Evolutionary conservation across 345 rosid genomes (phyloP).

Genomic region (Salix brachista): DNA sequence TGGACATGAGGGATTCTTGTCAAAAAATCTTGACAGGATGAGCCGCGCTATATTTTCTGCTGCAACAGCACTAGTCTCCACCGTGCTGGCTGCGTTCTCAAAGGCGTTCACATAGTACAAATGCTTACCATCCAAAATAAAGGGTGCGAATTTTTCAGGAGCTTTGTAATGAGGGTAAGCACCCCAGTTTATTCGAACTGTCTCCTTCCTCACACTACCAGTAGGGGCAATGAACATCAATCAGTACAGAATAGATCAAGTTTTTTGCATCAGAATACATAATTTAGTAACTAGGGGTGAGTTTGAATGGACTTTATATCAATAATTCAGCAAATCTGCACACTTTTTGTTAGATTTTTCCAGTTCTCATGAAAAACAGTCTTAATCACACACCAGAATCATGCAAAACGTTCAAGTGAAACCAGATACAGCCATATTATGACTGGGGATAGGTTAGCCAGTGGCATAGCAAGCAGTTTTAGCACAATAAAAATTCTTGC

Average conservation of each 20-base stretch:
- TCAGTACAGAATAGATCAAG: constrained; percentile 4
- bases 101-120: constrained; percentile 87
- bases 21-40: constrained; percentile 51
- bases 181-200: constrained; percentile 76
- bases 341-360: neutral
- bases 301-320: neutral
- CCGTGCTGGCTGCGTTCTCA: constrained; percentile 88
- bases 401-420: too few relatives aligned
- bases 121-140: constrained; percentile 66
- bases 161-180: constrained; percentile 88
- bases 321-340: neutral
- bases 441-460: too few relatives aligned
- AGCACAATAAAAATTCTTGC: too few relatives aligned
- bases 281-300: neutral
- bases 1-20: constrained; percentile 14
- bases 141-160: constrained; percentile 82
- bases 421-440: too few relatives aligned
- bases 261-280: neutral
- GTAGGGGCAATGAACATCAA: constrained; percentile 1
- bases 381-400: too few relatives aligned
- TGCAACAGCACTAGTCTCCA: constrained; percentile 88
- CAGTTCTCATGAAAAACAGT: too few relatives aligned
- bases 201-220: constrained; percentile 57
- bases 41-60: constrained; percentile 91
- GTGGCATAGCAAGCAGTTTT: too few relatives aligned